Percentiles rank a stretch among this genome's conserved stretches.
Conservation (phyloP, 2,329 filamentous ascomycete genomes). For the Aspergillus chevalieri region DNA sequence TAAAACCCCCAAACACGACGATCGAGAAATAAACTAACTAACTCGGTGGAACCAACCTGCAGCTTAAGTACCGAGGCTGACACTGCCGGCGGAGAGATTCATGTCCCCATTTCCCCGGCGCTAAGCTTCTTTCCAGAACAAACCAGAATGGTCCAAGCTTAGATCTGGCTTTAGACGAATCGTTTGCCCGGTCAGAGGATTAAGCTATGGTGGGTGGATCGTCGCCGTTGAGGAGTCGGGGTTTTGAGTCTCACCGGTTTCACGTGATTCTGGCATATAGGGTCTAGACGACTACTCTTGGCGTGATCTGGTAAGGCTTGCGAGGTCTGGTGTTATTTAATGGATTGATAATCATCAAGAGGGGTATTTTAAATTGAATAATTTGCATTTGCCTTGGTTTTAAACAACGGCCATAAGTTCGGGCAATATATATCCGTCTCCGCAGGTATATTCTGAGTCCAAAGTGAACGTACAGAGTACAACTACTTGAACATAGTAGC, state of each 20-base stretch:
- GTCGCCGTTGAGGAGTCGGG: neutral
- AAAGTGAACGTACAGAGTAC: too few relatives aligned
- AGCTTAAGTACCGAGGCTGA: neutral
- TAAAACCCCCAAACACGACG: neutral
- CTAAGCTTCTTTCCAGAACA: neutral
- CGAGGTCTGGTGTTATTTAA: too few relatives aligned
- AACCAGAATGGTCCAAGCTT: neutral
- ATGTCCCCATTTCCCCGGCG: conserved; percentile 3
- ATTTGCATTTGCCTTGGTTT: too few relatives aligned
- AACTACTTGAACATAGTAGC: too few relatives aligned
- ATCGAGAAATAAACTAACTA: neutral
- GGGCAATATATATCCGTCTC: too few relatives aligned
- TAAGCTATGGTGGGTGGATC: neutral
- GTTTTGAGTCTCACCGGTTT: conserved; percentile 5
- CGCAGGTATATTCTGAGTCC: too few relatives aligned
- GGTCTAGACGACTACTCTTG: too few relatives aligned
- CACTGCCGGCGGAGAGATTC: conserved; percentile 8
- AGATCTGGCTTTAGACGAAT: neutral
- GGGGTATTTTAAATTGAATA: too few relatives aligned
- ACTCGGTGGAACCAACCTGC: neutral
- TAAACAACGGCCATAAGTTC: too few relatives aligned
- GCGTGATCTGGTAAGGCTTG: too few relatives aligned
- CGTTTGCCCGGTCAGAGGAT: neutral
- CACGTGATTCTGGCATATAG: neutral
- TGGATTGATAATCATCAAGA: too few relatives aligned